Conservation (phyloP, 2,329 filamentous ascomycete genomes). For the Calonectria hongkongensis region DNA sequence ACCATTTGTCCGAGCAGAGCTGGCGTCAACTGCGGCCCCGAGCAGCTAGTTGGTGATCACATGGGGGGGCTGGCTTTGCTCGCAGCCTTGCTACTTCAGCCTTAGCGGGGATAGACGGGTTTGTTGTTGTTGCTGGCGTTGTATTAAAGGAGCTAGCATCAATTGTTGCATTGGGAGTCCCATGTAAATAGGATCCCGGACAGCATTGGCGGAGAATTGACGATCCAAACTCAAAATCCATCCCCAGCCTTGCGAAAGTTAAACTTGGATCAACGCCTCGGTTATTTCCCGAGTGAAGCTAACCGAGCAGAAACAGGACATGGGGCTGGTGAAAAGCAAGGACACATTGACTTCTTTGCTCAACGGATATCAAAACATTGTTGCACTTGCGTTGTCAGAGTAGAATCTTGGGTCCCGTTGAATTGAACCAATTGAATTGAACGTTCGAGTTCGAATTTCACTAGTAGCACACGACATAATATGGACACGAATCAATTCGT, state of each 20-base stretch:
- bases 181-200: slow-evolving; percentile 15
- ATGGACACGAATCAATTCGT: no score
- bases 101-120: neutral
- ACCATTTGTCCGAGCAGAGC: neutral
- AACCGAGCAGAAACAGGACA: neutral
- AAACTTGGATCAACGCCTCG: neutral
- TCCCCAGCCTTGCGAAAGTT: slow-evolving; percentile 2
- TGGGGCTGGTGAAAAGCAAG: neutral
- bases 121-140: no score
- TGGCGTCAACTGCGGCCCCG: neutral
- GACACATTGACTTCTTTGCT: neutral
- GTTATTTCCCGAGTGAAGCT: neutral
- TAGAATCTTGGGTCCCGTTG: no score
- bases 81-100: neutral
- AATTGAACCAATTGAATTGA: no score
- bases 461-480: no score
- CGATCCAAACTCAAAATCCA: neutral
- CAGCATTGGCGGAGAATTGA: slow-evolving; percentile 16
- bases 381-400: no score
- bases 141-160: neutral
- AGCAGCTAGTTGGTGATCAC: neutral
- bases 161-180: neutral
- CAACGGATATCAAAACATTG: no score
- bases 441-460: no score
- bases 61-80: neutral